phyloP scores from a whole-genome alignment of 495 filamentous ascomycete genomes.

The Hyaloscypha bicolor region DNA sequence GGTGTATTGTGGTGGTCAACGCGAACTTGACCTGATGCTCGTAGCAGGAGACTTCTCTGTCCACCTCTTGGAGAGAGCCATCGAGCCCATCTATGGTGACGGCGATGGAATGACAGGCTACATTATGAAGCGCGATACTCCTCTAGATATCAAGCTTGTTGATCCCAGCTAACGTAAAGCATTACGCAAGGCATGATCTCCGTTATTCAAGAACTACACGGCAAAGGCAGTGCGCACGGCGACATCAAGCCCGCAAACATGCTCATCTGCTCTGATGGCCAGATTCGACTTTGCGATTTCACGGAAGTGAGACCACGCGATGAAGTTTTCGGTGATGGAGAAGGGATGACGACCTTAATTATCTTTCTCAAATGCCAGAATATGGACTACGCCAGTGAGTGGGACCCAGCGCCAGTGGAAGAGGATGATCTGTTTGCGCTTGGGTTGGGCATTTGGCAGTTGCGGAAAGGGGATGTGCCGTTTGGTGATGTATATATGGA shows the following conservation, averaged over 20 bases:
- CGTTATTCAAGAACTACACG: background rate
- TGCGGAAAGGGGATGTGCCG: background rate
- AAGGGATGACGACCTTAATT: conserved; percentile 1
- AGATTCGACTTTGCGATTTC: conserved; percentile 6
- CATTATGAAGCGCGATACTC: background rate
- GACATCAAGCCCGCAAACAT: conserved; percentile 8
- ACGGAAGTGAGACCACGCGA: background rate
- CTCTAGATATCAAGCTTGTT: background rate
- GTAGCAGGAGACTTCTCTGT: background rate
- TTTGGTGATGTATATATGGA: background rate
- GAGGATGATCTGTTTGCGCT: background rate
- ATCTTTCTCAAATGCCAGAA: background rate
- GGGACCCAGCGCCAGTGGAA: background rate
- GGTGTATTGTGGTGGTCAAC: background rate
- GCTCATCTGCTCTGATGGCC: conserved; percentile 2
- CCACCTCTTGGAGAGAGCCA: background rate
- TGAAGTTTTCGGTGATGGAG: background rate
- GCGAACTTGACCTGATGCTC: background rate
- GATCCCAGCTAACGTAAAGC: background rate
- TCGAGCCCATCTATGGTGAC: background rate
- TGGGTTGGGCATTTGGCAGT: background rate
- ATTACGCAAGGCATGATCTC: background rate
- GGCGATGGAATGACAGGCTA: background rate
- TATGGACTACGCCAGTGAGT: background rate
- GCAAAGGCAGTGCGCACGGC: background rate